Conservation (phyloP, 1,284 basidiomycete species). For the Austroboletus niveus region DNA sequence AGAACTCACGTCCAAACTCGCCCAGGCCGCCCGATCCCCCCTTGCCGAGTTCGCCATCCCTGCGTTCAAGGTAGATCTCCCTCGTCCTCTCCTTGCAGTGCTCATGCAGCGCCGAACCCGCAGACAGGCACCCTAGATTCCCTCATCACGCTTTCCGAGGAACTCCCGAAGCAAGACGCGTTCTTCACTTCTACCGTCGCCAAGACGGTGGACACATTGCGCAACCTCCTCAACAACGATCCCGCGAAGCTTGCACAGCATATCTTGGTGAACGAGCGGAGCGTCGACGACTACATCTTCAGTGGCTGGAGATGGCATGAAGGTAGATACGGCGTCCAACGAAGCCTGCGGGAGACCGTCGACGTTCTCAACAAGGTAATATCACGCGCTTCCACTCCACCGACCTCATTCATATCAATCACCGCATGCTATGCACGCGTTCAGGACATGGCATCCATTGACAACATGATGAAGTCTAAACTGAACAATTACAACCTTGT, state of each 20-base stretch:
- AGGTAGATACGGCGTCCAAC: conserved; percentile 80
- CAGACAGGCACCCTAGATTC: conserved; percentile 95
- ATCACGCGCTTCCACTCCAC: conserved; percentile 22
- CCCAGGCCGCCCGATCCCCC: conserved; percentile 51
- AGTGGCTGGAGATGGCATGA: conserved; percentile 87
- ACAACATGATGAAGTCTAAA: conserved; percentile 88
- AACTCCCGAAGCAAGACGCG: conserved; percentile 89
- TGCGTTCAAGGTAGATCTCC: conserved; percentile 66
- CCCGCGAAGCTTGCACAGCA: conserved; percentile 81
- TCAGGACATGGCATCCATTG: conserved; percentile 88
- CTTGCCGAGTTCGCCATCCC: conserved; percentile 66
- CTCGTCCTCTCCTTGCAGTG: conserved; percentile 2
- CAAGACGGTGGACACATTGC: conserved; percentile 93
- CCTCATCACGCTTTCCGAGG: conserved; percentile 88
- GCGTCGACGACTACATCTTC: conserved; percentile 80
- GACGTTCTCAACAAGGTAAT: conserved; percentile 79
- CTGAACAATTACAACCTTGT: conserved; percentile 91
- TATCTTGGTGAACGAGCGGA: conserved; percentile 78
- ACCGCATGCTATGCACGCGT: conserved; percentile 18
- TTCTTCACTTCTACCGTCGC: conserved; percentile 86
- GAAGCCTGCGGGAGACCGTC: conserved; percentile 77
- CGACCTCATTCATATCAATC: conserved; percentile 11
- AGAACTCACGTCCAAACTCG: conserved; percentile 59
- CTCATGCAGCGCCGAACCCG: conserved; percentile 15
- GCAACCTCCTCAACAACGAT: conserved; percentile 90